phyloP scores from a whole-genome alignment of 176 grass and related monocot species.

The Triticum timopheevii region DNA sequence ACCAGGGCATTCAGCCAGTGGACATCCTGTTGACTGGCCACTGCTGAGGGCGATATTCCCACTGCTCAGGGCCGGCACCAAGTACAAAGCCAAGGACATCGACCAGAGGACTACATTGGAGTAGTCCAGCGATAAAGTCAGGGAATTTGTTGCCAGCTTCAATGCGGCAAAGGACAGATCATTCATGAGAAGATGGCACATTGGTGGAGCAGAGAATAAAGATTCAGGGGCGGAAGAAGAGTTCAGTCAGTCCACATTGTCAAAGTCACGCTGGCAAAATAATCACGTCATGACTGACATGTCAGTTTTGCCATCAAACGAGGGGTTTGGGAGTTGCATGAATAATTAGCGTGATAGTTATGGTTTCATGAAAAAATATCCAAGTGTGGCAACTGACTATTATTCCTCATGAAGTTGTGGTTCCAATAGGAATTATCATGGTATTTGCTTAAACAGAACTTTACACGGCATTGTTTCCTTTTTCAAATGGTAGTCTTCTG shows the following conservation, averaged over 20 bases:
- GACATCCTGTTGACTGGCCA: slow-evolving; percentile 79
- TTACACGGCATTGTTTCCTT: not conserved
- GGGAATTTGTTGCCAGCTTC: slow-evolving; percentile 58
- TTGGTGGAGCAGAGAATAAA: not conserved
- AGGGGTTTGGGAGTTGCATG: not conserved
- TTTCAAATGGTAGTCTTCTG: slow-evolving; percentile 3
- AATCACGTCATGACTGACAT: not conserved
- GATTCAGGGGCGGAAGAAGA: not conserved
- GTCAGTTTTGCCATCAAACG: not conserved
- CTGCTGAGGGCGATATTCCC: slow-evolving; percentile 68
- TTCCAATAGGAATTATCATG: not conserved
- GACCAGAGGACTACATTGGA: slow-evolving; percentile 72
- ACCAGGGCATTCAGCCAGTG: slow-evolving; percentile 82
- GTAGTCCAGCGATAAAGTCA: slow-evolving; percentile 57
- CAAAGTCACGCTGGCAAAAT: not conserved
- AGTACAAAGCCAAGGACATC: slow-evolving; percentile 71
- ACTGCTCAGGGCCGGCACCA: slow-evolving; percentile 73
- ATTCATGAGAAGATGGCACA: not conserved
- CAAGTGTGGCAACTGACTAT: not conserved
- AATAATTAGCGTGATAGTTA: not conserved
- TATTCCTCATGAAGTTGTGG: not conserved
- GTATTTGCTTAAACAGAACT: not conserved
- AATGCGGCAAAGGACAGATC: slow-evolving; percentile 36
- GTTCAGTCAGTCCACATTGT: not conserved
- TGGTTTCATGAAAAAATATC: not conserved